A percentile compares a stretch with the other conserved stretches of the same genome.
Evolutionary conservation across 257 asterid genomes (phyloP).

Genomic region (Osmanthus fragrans): DNA sequence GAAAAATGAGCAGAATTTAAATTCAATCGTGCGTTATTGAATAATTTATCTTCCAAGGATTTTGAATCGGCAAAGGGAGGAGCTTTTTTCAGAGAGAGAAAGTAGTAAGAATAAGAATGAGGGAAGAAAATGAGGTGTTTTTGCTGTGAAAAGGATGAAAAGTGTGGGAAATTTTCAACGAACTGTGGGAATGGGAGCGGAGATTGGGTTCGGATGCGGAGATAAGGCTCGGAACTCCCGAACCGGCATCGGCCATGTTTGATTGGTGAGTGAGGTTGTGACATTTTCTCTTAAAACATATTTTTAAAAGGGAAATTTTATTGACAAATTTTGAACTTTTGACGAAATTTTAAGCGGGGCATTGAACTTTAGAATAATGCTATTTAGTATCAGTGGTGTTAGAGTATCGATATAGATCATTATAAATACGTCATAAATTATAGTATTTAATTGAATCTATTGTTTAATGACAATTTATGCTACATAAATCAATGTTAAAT

Average conservation of each 20-base stretch:
- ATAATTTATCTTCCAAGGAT: conserved; percentile 34
- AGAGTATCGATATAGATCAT: no score
- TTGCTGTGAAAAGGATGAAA: conserved; percentile 27
- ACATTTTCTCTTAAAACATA: no score
- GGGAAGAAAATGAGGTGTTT: conserved; percentile 7
- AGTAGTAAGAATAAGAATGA: conserved; percentile 1
- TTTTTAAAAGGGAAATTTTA: no score
- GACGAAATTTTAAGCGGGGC: no score
- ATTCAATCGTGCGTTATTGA: conserved; percentile 23
- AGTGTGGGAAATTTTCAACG: conserved; percentile 53
- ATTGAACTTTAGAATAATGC: no score
- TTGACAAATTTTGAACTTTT: no score
- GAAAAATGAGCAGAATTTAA: conserved; percentile 28
- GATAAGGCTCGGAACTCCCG: conserved; percentile 29
- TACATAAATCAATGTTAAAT: no score
- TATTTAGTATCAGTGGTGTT: no score
- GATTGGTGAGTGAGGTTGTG: not conserved
- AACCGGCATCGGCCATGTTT: not conserved
- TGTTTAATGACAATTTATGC: no score
- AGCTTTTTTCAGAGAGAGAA: conserved; percentile 8
- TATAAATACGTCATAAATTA: no score
- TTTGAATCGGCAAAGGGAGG: conserved; percentile 41
- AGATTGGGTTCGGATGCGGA: conserved; percentile 33
- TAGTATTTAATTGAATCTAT: no score
- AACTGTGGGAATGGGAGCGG: conserved; percentile 28